Evolutionary conservation across 2,329 filamentous ascomycete genomes (phyloP).

Genomic region (Botrytis paeoniae): DNA sequence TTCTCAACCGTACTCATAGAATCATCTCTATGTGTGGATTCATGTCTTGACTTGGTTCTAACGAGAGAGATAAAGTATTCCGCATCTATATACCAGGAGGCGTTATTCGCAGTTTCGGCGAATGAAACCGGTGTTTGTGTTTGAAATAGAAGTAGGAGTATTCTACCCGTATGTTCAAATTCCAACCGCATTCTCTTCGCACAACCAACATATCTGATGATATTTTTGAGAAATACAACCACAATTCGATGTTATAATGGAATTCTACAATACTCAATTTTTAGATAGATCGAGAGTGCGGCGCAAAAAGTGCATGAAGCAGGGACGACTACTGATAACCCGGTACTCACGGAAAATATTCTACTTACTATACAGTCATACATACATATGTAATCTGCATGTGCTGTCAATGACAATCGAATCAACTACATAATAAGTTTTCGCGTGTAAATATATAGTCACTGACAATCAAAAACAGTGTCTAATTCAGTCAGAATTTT

Average conservation of each 20-base stretch:
- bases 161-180: background rate
- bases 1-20: background rate
- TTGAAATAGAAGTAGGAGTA: background rate
- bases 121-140: background rate
- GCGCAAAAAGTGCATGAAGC: background rate
- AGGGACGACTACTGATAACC: background rate
- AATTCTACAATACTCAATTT: background rate
- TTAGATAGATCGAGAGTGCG: background rate
- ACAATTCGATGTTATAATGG: no score
- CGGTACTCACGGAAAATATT: background rate
- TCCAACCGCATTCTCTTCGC: background rate
- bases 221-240: background rate
- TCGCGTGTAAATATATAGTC: background rate
- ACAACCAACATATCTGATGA: background rate
- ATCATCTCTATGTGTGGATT: no score
- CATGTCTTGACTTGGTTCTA: fast-evolving
- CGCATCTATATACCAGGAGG: background rate
- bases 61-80: fast-evolving
- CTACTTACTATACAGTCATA: background rate
- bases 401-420: background rate
- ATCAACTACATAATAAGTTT: background rate
- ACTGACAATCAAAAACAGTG: background rate
- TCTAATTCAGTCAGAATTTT: background rate
- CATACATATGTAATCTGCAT: background rate
- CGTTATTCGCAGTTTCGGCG: background rate